Evolutionary conservation across 371 early-diverging fungal genomes (phyloP).

Genomic region (Rhizopus microsporus): DNA sequence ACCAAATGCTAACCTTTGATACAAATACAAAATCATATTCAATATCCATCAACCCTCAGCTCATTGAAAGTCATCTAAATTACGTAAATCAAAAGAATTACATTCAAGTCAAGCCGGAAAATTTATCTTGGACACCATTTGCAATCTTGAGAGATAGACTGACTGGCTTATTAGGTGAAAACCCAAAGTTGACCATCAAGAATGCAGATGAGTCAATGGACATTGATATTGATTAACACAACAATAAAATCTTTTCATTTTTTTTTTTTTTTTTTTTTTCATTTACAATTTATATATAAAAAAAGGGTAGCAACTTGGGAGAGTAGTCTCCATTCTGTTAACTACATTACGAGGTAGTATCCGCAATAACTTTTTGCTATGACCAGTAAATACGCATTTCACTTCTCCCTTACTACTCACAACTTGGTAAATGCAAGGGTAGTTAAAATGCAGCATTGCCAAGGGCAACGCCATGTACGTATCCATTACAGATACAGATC

Average conservation of each 20-base stretch:
- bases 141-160: conserved; percentile 48
- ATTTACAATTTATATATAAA: conserved; percentile 17
- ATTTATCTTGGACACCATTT: conserved; percentile 69
- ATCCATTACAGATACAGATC: conserved; percentile 29
- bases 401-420: conserved; percentile 8
- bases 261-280: conserved; percentile 16
- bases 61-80: conserved; percentile 41
- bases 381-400: conserved; percentile 22
- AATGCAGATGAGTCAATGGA: conserved; percentile 3
- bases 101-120: conserved; percentile 51
- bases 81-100: conserved; percentile 49
- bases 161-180: conserved; percentile 27
- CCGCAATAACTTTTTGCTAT: conserved; percentile 34
- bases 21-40: conserved; percentile 19
- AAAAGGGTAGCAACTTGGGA: conserved; percentile 26
- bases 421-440: conserved; percentile 15
- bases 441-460: conserved; percentile 13
- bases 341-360: conserved; percentile 26
- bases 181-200: conserved; percentile 23
- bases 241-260: neutral
- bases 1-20: conserved; percentile 45
- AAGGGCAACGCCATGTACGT: conserved; percentile 12
- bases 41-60: conserved; percentile 32
- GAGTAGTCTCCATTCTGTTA: conserved; percentile 41
- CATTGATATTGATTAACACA: neutral